Conservation (phyloP, 345 rosid species). For the Eucalyptus marginata region DNA sequence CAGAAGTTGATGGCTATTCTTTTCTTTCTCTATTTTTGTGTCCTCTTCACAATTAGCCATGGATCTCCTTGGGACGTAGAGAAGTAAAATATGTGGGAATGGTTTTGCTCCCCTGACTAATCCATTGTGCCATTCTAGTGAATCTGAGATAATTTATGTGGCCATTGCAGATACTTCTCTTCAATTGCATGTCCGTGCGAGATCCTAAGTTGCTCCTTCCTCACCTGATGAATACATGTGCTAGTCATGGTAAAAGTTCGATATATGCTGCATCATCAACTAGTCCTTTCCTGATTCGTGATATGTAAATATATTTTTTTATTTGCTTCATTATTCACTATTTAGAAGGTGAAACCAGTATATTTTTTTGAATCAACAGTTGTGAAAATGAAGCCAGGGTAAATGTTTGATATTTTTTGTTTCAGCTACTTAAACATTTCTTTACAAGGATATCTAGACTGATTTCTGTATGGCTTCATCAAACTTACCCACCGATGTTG, state of each 20-base stretch:
- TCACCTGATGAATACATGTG: slow-evolving; percentile 25
- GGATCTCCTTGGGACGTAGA: background rate
- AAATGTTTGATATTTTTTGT: background rate
- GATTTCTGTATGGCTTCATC: background rate
- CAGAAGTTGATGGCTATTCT: background rate
- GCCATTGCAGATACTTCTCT: slow-evolving; percentile 65
- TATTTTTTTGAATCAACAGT: background rate
- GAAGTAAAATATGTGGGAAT: background rate
- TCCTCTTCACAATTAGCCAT: background rate
- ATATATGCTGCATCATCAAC: background rate
- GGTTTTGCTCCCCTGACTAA: background rate
- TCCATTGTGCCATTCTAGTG: background rate
- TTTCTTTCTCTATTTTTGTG: background rate
- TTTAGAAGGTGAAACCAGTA: background rate
- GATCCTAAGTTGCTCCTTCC: slow-evolving; percentile 79
- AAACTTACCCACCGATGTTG: background rate
- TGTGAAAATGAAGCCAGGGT: background rate
- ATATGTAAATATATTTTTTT: background rate
- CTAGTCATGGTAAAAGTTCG: slow-evolving; percentile 8
- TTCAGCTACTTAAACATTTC: background rate
- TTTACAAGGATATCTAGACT: background rate
- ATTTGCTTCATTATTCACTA: background rate
- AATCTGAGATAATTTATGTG: background rate
- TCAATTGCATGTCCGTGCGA: slow-evolving; percentile 92
- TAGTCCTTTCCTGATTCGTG: background rate